A percentile compares a stretch with the other conserved stretches of the same genome.
Evolutionary conservation across 1,284 basidiomycete species (phyloP).

Genomic region (Irpex sp.): DNA sequence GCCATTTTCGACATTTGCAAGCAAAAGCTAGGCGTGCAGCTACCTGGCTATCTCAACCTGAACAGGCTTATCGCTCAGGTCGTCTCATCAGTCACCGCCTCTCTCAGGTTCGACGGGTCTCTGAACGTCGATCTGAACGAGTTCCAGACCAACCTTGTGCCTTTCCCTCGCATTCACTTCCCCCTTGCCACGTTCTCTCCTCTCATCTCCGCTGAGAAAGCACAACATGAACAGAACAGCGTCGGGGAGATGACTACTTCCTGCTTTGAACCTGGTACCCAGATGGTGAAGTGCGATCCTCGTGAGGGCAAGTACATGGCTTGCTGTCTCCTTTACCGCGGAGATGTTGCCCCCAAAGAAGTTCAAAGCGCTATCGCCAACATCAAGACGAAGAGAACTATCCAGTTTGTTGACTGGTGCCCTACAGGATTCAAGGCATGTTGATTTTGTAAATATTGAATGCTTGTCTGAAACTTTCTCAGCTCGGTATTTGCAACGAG

Average conservation of each 20-base stretch:
- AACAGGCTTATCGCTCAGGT: conserved; percentile 98
- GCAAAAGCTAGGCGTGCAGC: conserved; percentile 84
- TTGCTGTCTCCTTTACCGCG: conserved; percentile 76
- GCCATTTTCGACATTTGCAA: conserved; percentile 99
- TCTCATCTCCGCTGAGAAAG: conserved; percentile 79
- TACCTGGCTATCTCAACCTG: conserved; percentile 91
- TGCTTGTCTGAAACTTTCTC: conserved; percentile 80
- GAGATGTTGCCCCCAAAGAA: conserved; percentile 89
- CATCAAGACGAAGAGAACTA: conserved; percentile 85
- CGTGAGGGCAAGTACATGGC: conserved; percentile 86
- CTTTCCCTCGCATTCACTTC: conserved; percentile 87
- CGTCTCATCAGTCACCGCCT: conserved; percentile 84
- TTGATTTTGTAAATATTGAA: conserved; percentile 51
- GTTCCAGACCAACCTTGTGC: conserved; percentile 81
- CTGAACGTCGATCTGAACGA: conserved; percentile 83
- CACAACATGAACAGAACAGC: conserved; percentile 90
- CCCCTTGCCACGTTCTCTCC: conserved; percentile 89
- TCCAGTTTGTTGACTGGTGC: conserved; percentile 89
- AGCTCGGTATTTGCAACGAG: conserved; percentile 88
- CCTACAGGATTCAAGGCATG: conserved; percentile 74
- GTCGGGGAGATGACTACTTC: conserved; percentile 93
- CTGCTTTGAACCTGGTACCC: conserved; percentile 90
- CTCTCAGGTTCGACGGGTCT: conserved; percentile 78
- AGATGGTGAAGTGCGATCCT: conserved; percentile 86
- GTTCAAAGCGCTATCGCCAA: conserved; percentile 82